These are phyloP conservation scores for Backusella mclennaniae DNA, from an alignment of 192 early-diverging fungal genomes.

Conservation along the genomic window DNA sequence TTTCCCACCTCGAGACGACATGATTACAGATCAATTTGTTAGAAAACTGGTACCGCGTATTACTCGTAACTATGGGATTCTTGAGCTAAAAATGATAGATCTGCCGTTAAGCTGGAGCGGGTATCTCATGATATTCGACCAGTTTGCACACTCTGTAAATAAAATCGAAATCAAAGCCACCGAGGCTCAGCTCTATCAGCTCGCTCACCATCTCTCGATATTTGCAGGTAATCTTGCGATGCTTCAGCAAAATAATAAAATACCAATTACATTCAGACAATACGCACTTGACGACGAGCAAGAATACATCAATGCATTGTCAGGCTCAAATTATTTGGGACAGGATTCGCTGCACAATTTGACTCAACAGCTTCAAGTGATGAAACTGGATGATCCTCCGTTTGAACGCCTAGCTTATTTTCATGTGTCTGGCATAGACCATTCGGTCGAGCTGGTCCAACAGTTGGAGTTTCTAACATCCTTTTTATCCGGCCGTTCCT, in stretches of 20 bases:
- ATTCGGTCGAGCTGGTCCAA: background rate
- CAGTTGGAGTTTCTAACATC: slow-evolving; percentile 11
- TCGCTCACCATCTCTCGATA: slow-evolving; percentile 19
- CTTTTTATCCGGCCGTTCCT: slow-evolving; percentile 7
- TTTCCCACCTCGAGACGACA: slow-evolving; percentile 19
- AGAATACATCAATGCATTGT: background rate
- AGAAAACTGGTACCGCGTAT: slow-evolving; percentile 22
- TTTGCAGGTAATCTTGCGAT: slow-evolving; percentile 32
- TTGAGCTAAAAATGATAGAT: slow-evolving; percentile 17
- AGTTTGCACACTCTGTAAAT: slow-evolving; percentile 30
- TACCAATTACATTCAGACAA: slow-evolving; percentile 30
- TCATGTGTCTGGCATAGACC: background rate
- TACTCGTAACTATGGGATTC: slow-evolving; percentile 25
- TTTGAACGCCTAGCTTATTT: slow-evolving; percentile 12
- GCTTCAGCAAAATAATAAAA: slow-evolving; percentile 20
- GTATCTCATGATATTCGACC: slow-evolving; percentile 29
- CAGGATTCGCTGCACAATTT: slow-evolving; percentile 15
- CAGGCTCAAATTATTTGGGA: slow-evolving; percentile 8
- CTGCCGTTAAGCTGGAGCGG: slow-evolving; percentile 22
- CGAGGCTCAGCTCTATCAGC: background rate
- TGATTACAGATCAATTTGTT: slow-evolving; percentile 27
- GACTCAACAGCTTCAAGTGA: background rate
- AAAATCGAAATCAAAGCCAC: slow-evolving; percentile 20
- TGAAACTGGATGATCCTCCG: slow-evolving; percentile 22
- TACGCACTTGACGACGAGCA: slow-evolving; percentile 18